Percentiles rank a stretch among this genome's conserved stretches.
Evolutionary conservation across 768 basidiomycete species (phyloP).

Genomic region (Epithele typhae): DNA sequence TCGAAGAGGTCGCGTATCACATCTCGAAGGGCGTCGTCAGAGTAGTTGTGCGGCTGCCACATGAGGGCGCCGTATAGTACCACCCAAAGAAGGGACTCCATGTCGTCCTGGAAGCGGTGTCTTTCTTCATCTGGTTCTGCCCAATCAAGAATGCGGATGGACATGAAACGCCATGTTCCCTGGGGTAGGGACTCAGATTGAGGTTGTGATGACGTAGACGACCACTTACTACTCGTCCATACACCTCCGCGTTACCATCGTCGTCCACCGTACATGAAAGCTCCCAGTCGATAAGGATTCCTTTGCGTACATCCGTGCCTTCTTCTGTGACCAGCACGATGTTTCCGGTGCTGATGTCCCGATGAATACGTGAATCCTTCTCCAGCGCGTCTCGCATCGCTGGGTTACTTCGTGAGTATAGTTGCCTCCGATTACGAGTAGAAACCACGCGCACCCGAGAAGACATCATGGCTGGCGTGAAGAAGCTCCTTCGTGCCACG

Average conservation of each 20-base stretch:
- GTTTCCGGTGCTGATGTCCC: slow-evolving; percentile 7
- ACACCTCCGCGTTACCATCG: not conserved
- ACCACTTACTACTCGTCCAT: not conserved
- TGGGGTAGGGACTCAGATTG: not conserved
- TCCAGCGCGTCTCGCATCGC: slow-evolving; percentile 1
- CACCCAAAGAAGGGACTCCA: slow-evolving; percentile 11
- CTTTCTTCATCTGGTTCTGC: not conserved
- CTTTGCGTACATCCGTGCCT: not conserved
- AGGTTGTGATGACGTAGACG: not conserved
- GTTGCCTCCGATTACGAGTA: not conserved
- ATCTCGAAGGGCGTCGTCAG: not conserved
- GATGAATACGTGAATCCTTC: slow-evolving; percentile 2
- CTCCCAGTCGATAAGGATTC: slow-evolving; percentile 12
- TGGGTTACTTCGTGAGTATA: not conserved
- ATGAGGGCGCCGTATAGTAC: slow-evolving; percentile 6
- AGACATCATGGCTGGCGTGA: slow-evolving; percentile 1
- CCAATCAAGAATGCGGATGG: not conserved
- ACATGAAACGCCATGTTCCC: slow-evolving; percentile 5
- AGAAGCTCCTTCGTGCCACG: slow-evolving; percentile 9
- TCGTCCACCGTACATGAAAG: not conserved
- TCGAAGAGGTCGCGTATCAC: not conserved
- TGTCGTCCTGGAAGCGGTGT: slow-evolving; percentile 6
- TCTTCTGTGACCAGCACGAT: slow-evolving; percentile 4
- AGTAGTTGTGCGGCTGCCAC: not conserved
- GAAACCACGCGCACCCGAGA: not conserved